Percentiles rank a stretch among this genome's conserved stretches.
Evolutionary conservation across 1,139 yeast genomes (phyloP).

Genomic region (Petasospora fabianii): DNA sequence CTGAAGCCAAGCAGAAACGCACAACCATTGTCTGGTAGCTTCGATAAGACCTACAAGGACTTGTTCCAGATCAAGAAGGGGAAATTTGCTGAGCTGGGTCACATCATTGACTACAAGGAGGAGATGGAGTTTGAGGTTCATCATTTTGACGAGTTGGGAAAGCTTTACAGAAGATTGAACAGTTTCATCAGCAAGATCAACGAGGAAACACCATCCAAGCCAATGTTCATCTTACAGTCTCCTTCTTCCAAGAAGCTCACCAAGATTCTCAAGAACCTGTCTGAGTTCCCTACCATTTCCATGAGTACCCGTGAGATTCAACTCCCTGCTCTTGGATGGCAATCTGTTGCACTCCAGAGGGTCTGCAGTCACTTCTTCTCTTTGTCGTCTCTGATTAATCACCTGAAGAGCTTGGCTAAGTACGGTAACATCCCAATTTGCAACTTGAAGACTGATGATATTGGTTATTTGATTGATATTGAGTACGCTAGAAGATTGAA

Average conservation of each 20-base stretch:
- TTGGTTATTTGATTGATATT: constrained; percentile 78
- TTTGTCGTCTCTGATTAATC: constrained; percentile 70
- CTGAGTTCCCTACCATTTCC: constrained; percentile 63
- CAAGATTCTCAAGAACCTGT: constrained; percentile 40
- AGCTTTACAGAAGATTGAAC: constrained; percentile 52
- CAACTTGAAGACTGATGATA: constrained; percentile 72
- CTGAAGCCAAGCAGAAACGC: constrained; percentile 69
- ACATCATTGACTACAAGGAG: constrained; percentile 48
- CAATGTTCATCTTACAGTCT: constrained; percentile 70
- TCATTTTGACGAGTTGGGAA: constrained; percentile 48
- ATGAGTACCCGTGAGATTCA: constrained; percentile 54
- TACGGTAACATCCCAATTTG: constrained; percentile 85
- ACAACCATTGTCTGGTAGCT: constrained; percentile 55
- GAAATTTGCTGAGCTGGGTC: constrained; percentile 39
- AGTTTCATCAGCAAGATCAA: constrained; percentile 52
- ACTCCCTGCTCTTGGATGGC: constrained; percentile 88
- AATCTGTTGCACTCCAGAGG: constrained; percentile 61
- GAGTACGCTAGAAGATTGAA: constrained; percentile 77
- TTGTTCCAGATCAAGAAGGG: constrained; percentile 45
- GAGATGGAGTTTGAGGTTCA: constrained; percentile 49
- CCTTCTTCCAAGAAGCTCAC: constrained; percentile 50
- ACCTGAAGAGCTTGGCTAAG: constrained; percentile 60
- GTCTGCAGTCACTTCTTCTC: constrained; percentile 70
- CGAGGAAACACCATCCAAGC: constrained; percentile 66
- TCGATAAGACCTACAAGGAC: constrained; percentile 55